Conservation (phyloP, 768 basidiomycete species). For the Pleurotus ostreatus region DNA sequence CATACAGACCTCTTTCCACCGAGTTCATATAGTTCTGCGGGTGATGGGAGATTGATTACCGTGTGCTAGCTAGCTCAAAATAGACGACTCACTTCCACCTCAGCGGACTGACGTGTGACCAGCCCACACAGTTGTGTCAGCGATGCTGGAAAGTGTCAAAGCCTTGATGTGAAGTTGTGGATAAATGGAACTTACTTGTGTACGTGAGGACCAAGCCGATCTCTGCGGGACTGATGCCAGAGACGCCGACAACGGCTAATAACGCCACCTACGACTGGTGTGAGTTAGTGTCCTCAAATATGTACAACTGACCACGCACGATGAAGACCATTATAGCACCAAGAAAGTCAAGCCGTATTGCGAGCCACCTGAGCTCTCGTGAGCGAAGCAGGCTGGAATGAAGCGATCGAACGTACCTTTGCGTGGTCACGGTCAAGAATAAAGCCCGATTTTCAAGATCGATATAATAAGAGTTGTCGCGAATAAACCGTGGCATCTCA, state of each 20-base stretch:
- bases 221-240: conserved; percentile 58
- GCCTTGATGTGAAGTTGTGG: neutral
- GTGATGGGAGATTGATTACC: neutral
- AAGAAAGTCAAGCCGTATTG: conserved; percentile 66
- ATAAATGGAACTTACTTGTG: conserved; percentile 34
- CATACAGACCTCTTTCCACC: conserved; percentile 47
- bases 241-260: conserved; percentile 53
- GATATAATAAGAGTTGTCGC: conserved; percentile 60
- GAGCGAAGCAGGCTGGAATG: too few relatives aligned
- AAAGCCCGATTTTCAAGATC: conserved; percentile 76
- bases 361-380: conserved; percentile 49
- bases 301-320: conserved; percentile 24
- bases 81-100: conserved; percentile 50
- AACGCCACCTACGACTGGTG: conserved; percentile 49
- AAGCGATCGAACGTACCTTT: conserved; percentile 34
- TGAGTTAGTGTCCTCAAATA: too few relatives aligned
- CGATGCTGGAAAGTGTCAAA: conserved; percentile 27
- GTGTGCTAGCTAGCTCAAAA: neutral
- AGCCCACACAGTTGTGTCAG: conserved; percentile 50
- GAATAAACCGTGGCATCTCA: conserved; percentile 55
- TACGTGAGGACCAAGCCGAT: conserved; percentile 74
- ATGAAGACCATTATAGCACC: conserved; percentile 57
- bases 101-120: conserved; percentile 56
- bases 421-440: conserved; percentile 61
- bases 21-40: conserved; percentile 63